Evolutionary conservation across 2,329 filamentous ascomycete genomes (phyloP).

Genomic region (Neofusicoccum parvum): DNA sequence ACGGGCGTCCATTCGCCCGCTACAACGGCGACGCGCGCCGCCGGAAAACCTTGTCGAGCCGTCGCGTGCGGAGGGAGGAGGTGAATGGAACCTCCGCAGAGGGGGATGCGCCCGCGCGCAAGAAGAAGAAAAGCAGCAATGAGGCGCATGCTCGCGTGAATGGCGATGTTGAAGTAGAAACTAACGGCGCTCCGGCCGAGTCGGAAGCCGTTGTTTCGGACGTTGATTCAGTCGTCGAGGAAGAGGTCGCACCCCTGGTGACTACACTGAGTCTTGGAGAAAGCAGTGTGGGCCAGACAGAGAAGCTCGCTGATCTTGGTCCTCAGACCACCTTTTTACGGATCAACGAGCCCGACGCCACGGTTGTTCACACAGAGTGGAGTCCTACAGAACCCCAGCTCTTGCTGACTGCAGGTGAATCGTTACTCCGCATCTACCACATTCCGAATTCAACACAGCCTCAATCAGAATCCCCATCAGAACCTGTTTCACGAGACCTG

Average conservation of each 20-base stretch:
- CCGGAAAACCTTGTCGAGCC: conserved; percentile 16
- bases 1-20: conserved; percentile 41
- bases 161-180: conserved; percentile 52
- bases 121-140: conserved; percentile 36
- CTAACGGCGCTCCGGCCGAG: conserved; percentile 38
- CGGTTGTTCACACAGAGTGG: conserved; percentile 40
- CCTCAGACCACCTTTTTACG: conserved; percentile 32
- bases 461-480: conserved; percentile 6
- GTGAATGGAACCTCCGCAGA: conserved; percentile 33
- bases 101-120: conserved; percentile 35
- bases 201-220: conserved; percentile 40
- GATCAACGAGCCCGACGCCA: conserved; percentile 28
- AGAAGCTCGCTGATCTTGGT: conserved; percentile 36
- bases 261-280: conserved; percentile 43
- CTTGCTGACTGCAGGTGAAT: conserved; percentile 37
- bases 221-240: conserved; percentile 40
- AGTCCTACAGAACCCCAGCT: conserved; percentile 35
- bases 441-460: conserved; percentile 28
- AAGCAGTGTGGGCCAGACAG: conserved; percentile 40
- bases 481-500: conserved; percentile 22
- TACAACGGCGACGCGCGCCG: conserved; percentile 37
- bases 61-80: conserved; percentile 13
- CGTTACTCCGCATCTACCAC: conserved; percentile 36
- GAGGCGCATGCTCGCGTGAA: conserved; percentile 39
- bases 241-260: conserved; percentile 36